A percentile compares a stretch with the other conserved stretches of the same genome.
Conservation (phyloP, 2,329 filamentous ascomycete genomes). For the Simplicillium aogashimaense region DNA sequence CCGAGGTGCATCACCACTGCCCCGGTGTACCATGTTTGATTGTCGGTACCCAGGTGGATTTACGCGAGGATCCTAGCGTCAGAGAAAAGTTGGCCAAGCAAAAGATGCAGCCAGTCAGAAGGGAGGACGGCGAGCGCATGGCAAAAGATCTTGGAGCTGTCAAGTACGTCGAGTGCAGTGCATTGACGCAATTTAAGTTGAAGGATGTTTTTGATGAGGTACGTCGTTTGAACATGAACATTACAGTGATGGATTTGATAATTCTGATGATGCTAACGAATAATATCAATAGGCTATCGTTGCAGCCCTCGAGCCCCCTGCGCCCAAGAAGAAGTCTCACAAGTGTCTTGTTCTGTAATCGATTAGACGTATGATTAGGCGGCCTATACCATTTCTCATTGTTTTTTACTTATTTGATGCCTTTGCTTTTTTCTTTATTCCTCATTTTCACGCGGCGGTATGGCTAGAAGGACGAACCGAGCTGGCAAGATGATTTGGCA, state of each 20-base stretch:
- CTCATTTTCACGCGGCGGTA: no score
- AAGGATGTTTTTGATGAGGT: slow-evolving; percentile 99
- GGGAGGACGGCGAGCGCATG: slow-evolving; percentile 92
- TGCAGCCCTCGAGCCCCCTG: slow-evolving; percentile 81
- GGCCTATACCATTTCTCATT: no score
- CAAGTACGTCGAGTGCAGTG: slow-evolving; percentile 98
- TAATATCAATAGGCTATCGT: slow-evolving; percentile 67
- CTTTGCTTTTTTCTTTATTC: no score
- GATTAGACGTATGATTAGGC: slow-evolving; percentile 1
- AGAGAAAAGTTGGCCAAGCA: slow-evolving; percentile 89
- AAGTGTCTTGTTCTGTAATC: slow-evolving; percentile 60
- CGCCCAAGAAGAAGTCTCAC: slow-evolving; percentile 65
- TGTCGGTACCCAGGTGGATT: slow-evolving; percentile 93
- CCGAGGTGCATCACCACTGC: slow-evolving; percentile 97
- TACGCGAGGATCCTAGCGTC: slow-evolving; percentile 80
- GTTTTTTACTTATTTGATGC: no score
- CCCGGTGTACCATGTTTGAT: slow-evolving; percentile 96
- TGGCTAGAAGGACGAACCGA: no score
- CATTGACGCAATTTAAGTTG: slow-evolving; percentile 93
- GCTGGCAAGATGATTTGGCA: no score
- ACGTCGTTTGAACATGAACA: slow-evolving; percentile 21
- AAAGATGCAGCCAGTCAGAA: slow-evolving; percentile 88
- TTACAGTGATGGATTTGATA: not conserved
- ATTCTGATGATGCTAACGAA: slow-evolving; percentile 6
- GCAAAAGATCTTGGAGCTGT: slow-evolving; percentile 95